Evolutionary conservation across 768 basidiomycete species (phyloP), one percentile per base, ranked within the genome.

Genomic region (Tulasnella sp.): DNA sequence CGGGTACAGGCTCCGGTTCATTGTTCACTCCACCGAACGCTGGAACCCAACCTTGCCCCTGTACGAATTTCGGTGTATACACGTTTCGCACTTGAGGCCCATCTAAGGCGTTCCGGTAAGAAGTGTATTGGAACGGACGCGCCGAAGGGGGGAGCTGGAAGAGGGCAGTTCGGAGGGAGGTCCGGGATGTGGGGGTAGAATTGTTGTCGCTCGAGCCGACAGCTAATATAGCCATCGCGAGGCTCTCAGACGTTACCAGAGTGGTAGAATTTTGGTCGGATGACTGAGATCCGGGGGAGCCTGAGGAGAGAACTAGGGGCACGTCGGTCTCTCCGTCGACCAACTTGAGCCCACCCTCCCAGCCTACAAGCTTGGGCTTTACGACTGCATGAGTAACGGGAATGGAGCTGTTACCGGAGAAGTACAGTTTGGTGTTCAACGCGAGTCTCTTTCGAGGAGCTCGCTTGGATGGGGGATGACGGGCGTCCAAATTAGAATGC

Each of bases 361-460:
- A 69, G 64, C 64, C 64, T 37, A 69, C n/a, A 69, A 69, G 64
- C 64, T 69, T 69, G 64, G 64, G 64, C 64, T 69, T 69, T 34
- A 69, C 28, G 18, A 69, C 64, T 37, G 64, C 64, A 69, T 69
- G 64, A 22, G 64, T 69, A 69, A 69, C 31, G 18, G 64, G 37
- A 6, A 69, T 12, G 64, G n/a, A 28, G 14, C 64, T 69, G 64
- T 69, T 37, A 69, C 31, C 28, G 34, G 64, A 69, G 64, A 69
- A 69, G 64, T 69, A 69, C 4, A 69, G 31, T 34, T 69, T 69
- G 64, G 64, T 69, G 64, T 69, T 69, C 64, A 69, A 69, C 34
- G 64, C 64, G 64, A 69, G 64, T 37, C 64, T 69, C 64, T 69
- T 69, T 31, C 64, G 64, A 69, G 64, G 64, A 69, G 64, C 64